Evolutionary conservation across 768 basidiomycete genomes (phyloP), one percentile per base, ranked within the genome.

Genomic region (Lentinula detonsa): DNA sequence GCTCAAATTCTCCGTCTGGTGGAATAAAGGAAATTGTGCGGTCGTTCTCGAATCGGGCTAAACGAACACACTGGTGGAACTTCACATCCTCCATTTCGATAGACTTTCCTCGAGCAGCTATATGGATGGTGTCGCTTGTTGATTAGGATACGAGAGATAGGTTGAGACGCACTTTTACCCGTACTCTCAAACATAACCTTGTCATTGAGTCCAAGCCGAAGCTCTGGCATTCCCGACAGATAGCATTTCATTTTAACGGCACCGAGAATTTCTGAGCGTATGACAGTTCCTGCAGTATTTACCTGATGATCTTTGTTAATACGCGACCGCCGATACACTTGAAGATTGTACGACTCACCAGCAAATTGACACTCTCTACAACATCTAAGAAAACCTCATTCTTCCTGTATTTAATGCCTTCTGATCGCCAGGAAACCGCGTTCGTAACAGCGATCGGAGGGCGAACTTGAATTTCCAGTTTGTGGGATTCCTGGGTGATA

Each of bases 41-140:
- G 75, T 99, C 96, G 73, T 97, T 98, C 70, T 99, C 97, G 70
- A 99, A 99, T 6, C 96, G 86, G 9, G 95, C 90, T 23, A 99
- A 82, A 9, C 97, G 93, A 10, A 98, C 97, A 69, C 97, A 99
- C 81, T 99, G 97, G 70, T 99, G 97, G 78, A 99, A 99, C 73
- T 98, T 98, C 77, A 98, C 93, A 68, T 98, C 97, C 72, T 99
- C 97, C 91, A 99, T 97, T 75, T 99, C 97, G 66, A 99, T 97
- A 2, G 97, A 90, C 74, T 98, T 99, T 11, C 96, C 96, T 11
- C 96, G 86, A 0, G 94, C 88, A 23, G 93, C 93, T 88, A 72
- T 34, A 51, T 31, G 15, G 13, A 11, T 45, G 18, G 61, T 61
- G 34, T 33, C 35, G 28, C 16, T 16, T 42, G 5, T 28, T 5